These are phyloP conservation scores for Saccharomycopsis amapae DNA, from an alignment of 805 yeast species.

Conservation along the genomic window DNA sequence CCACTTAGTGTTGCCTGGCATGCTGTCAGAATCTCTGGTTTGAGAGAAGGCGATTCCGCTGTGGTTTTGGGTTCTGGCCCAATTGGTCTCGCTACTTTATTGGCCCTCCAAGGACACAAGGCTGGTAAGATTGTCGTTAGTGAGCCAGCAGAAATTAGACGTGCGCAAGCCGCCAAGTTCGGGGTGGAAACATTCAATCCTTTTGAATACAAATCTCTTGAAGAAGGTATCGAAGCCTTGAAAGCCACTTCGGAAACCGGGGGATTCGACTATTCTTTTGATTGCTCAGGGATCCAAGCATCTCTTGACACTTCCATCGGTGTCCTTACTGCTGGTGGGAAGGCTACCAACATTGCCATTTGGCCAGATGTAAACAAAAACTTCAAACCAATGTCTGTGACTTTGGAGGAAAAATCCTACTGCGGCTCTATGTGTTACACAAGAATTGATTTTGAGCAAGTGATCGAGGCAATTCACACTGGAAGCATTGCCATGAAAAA, in stretches of 20 bases:
- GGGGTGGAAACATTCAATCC: constrained; percentile 40
- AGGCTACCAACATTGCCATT: constrained; percentile 57
- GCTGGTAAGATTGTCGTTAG: constrained; percentile 40
- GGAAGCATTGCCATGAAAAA: constrained; percentile 41
- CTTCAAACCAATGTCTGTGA: constrained; percentile 48
- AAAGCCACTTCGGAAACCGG: constrained; percentile 33
- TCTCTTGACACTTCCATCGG: constrained; percentile 46
- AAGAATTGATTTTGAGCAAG: constrained; percentile 49
- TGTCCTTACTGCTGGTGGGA: constrained; percentile 46
- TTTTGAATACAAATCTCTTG: constrained; percentile 29
- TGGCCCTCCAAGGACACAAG: constrained; percentile 43
- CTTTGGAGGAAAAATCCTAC: constrained; percentile 46
- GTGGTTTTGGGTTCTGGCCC: constrained; percentile 51
- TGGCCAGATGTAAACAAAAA: constrained; percentile 49
- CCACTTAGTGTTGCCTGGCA: constrained; percentile 58
- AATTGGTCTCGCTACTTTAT: constrained; percentile 43
- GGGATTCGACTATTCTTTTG: constrained; percentile 46
- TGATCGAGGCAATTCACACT: constrained; percentile 41
- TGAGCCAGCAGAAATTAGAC: constrained; percentile 42
- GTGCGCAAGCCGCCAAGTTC: constrained; percentile 31
- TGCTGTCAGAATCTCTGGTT: constrained; percentile 38
- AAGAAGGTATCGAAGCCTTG: constrained; percentile 33
- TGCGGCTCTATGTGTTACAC: constrained; percentile 61
- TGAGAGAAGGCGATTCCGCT: constrained; percentile 39
- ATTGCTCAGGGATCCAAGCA: constrained; percentile 48